A percentile compares a stretch with the other conserved stretches of the same genome.
Conservation (phyloP, 2,329 filamentous ascomycete species). For the Botryotinia convoluta region DNA sequence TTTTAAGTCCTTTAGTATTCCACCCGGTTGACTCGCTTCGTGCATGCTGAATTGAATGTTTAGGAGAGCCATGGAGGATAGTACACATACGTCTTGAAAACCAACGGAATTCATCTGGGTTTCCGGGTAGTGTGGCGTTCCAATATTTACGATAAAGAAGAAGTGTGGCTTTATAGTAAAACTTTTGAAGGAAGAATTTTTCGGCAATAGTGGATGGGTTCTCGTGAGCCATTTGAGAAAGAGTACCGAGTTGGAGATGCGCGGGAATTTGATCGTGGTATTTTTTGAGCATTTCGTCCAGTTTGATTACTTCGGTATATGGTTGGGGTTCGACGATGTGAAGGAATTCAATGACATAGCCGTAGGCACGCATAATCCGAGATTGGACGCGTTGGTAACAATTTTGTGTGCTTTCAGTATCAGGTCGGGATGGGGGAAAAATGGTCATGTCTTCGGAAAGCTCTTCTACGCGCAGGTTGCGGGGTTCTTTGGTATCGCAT, state of each 20-base stretch:
- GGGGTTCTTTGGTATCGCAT: constrained; percentile 59
- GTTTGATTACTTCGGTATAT: constrained; percentile 50
- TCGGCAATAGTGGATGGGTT: constrained; percentile 48
- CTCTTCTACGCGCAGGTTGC: constrained; percentile 64
- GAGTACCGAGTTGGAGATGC: constrained; percentile 49
- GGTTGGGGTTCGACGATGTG: constrained; percentile 49
- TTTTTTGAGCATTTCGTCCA: constrained; percentile 48
- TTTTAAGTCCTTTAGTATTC: constrained; percentile 49
- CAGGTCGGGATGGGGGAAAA: constrained; percentile 56
- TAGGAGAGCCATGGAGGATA: constrained; percentile 49
- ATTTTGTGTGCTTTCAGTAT: constrained; percentile 56
- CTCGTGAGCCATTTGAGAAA: constrained; percentile 50
- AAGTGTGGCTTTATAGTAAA: constrained; percentile 55
- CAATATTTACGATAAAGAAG: constrained; percentile 57
- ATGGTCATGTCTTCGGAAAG: constrained; percentile 54
- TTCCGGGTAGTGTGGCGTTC: constrained; percentile 41
- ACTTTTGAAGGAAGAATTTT: constrained; percentile 49
- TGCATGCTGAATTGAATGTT: constrained; percentile 50
- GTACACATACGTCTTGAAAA: constrained; percentile 51
- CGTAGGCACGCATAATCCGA: constrained; percentile 48
- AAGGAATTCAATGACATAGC: constrained; percentile 49
- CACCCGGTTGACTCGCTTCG: constrained; percentile 51
- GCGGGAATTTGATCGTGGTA: constrained; percentile 46
- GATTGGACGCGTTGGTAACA: constrained; percentile 54
- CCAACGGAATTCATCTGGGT: constrained; percentile 43